Percentiles rank a stretch among this genome's conserved stretches.
phyloP scores from a whole-genome alignment of 2,329 filamentous ascomycete genomes.

The Sclerotinia subarctica region DNA sequence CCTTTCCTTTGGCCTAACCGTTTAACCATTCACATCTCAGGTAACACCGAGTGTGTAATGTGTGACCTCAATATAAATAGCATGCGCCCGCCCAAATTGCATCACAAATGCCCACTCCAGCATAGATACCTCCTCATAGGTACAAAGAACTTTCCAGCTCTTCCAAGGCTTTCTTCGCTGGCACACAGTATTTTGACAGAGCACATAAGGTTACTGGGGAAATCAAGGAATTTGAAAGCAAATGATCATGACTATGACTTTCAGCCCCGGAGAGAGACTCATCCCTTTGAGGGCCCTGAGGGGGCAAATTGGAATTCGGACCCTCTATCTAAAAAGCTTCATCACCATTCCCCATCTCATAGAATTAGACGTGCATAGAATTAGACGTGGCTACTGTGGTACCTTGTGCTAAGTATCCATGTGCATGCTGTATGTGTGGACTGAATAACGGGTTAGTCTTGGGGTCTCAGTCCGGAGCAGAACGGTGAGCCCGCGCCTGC shows the following conservation, averaged over 20 bases:
- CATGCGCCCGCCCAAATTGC: background rate
- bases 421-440: slow-evolving; percentile 6
- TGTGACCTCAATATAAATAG: slow-evolving; percentile 1
- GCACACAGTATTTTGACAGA: background rate
- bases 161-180: slow-evolving; percentile 2
- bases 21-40: slow-evolving; percentile 5
- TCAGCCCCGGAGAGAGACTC: slow-evolving; percentile 10
- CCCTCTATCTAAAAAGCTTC: background rate
- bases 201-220: background rate
- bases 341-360: slow-evolving; percentile 1
- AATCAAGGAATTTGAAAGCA: background rate
- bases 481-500: slow-evolving; percentile 3
- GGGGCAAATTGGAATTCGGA: background rate
- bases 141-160: slow-evolving; percentile 5
- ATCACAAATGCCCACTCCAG: slow-evolving; percentile 5
- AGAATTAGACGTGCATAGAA: background rate
- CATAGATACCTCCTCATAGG: background rate
- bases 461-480: background rate
- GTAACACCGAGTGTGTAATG: background rate
- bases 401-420: slow-evolving; percentile 10
- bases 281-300: slow-evolving; percentile 8
- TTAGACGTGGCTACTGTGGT: background rate
- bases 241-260: background rate
- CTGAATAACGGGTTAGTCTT: background rate
- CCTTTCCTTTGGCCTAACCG: background rate